Percentiles rank a stretch among this genome's conserved stretches.
Conservation (phyloP, 2,329 filamentous ascomycete species). For the Aspergillus piperis region DNA sequence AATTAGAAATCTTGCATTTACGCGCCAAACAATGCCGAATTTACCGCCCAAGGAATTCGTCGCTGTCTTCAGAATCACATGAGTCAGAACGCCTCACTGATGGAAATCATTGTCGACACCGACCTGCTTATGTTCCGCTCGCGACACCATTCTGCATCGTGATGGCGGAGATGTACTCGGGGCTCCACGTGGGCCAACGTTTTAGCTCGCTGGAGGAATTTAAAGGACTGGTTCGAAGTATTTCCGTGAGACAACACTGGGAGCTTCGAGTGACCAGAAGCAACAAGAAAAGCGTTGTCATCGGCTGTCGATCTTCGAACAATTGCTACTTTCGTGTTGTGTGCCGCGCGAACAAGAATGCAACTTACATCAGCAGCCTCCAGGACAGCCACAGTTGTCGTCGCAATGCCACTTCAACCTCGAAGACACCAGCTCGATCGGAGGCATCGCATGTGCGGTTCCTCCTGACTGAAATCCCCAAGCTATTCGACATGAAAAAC, state of each 20-base stretch:
- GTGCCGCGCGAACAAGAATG: conserved; percentile 43
- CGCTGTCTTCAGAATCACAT: not conserved
- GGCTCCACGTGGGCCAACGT: conserved; percentile 41
- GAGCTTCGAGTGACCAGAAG: conserved; percentile 43
- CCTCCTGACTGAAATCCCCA: conserved; percentile 41
- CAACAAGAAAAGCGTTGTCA: conserved; percentile 46
- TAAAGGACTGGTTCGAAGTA: conserved; percentile 41
- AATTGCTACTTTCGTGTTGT: conserved; percentile 45
- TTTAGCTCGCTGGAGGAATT: conserved; percentile 44
- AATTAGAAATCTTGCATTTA: not conserved
- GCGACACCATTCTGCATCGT: conserved; percentile 18
- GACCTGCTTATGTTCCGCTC: conserved; percentile 17
- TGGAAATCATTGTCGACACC: conserved; percentile 26
- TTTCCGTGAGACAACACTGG: conserved; percentile 45
- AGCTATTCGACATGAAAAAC: conserved; percentile 42
- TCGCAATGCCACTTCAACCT: conserved; percentile 29
- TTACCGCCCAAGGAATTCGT: conserved; percentile 3
- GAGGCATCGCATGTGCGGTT: conserved; percentile 45
- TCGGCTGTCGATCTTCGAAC: conserved; percentile 41
- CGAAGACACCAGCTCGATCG: conserved; percentile 39
- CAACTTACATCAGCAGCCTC: conserved; percentile 43
- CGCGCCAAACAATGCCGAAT: conserved; percentile 17
- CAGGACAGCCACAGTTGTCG: conserved; percentile 43
- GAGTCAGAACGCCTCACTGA: conserved; percentile 21
- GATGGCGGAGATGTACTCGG: conserved; percentile 44